Base-by-base conservation (phyloP, 345 rosid genomes). In the Euphorbia pulcherrima region DNA sequence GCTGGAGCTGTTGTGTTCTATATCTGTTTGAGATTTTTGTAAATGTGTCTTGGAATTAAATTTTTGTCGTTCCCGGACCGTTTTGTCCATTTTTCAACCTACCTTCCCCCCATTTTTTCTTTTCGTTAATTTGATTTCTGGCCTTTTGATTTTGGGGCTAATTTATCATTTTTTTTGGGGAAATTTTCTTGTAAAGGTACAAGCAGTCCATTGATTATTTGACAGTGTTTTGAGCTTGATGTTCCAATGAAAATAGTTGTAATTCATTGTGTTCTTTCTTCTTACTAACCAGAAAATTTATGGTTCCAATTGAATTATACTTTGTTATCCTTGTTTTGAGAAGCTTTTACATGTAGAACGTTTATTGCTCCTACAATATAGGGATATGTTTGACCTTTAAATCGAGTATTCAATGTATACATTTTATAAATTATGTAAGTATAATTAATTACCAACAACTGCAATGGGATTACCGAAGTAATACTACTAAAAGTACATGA, bases 21-120 rank as follows among this genome's bases (percentile, higher is more conserved):
- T 92, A 72, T 83, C 97, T 67, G 75, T 72, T 75, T 92, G 90
- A 82, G n/a, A 79, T 68, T 68, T 80, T 81, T 87, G 89, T 87
- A 82, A 63, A 84, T 83, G 84, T 27, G 82, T 85, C 87, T 75
- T 76, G 87, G 90, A 77, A 80, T 77, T 83, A 58, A 60, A 73
- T 73, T 74, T 74, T 77, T 74, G 39, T 70, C 71, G 67, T 72
- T 84, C 78, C 80, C 83, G 51, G 82, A 60, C 83, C 85, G 71
- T 65, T 67, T 65, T 75, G 76, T 68, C 68, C 67, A 50, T 73
- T 67, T 69, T 62, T 39, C 17, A 27, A 39, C 17, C 24, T 18
- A n/a, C n/a, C n/a, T n/a, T n/a, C n/a, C 40, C 40, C 17, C 30
- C 4, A 11, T 60, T 69, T 37, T 70, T 73, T 67, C 41, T 46